phyloP scores from a whole-genome alignment of 768 basidiomycete genomes.

The Crucibulum laeve region DNA sequence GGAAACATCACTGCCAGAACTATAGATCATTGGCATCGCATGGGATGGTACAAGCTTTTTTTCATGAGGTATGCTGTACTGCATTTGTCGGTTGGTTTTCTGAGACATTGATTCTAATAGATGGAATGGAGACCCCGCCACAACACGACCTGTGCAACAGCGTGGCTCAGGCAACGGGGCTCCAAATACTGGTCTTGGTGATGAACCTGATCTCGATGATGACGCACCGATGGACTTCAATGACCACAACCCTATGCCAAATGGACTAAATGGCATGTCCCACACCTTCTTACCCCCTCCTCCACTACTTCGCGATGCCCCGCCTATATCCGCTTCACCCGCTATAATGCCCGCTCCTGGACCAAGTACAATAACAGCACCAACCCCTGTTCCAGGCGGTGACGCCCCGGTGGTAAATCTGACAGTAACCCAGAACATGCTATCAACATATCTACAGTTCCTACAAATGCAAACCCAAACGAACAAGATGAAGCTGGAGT shows the following conservation, averaged over 20 bases:
- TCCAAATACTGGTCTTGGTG: conserved; percentile 25
- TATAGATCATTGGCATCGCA: conserved; percentile 76
- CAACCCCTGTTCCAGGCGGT: not conserved
- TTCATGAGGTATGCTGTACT: conserved; percentile 48
- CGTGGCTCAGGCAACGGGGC: conserved; percentile 27
- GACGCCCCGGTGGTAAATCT: conserved; percentile 45
- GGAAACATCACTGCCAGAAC: conserved; percentile 71
- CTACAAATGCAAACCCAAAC: conserved; percentile 67
- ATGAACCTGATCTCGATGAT: conserved; percentile 51
- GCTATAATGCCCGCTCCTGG: conserved; percentile 9
- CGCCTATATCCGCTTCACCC: conserved; percentile 18
- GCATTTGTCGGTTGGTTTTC: not conserved
- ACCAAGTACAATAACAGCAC: not conserved
- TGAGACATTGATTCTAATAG: conserved; percentile 22
- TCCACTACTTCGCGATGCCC: conserved; percentile 32
- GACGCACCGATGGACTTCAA: conserved; percentile 40
- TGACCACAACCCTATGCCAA: conserved; percentile 25
- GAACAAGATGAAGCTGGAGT: conserved; percentile 66
- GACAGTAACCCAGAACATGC: conserved; percentile 51
- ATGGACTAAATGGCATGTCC: conserved; percentile 24
- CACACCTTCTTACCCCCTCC: conserved; percentile 30
- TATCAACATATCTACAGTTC: conserved; percentile 53
- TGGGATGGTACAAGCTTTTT: conserved; percentile 75
- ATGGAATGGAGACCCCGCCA: conserved; percentile 66
- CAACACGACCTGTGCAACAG: conserved; percentile 41